These are phyloP conservation scores for Erigeron philadelphicus DNA, from an alignment of 140 eudicot genomes.

Conservation along the genomic window DNA sequence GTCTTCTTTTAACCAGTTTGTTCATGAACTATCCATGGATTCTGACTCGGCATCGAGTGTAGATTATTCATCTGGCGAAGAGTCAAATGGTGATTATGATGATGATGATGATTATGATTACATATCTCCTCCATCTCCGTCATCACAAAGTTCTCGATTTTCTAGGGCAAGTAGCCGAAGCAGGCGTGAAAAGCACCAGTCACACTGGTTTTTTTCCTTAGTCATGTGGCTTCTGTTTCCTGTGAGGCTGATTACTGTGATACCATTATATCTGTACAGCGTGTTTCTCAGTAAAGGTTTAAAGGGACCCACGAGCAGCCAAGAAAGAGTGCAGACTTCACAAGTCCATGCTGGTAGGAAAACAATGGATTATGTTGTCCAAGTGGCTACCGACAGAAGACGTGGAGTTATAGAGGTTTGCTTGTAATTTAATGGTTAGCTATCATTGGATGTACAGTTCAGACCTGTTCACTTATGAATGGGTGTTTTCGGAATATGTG, in stretches of 20 bases:
- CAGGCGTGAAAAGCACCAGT: constrained; percentile 41
- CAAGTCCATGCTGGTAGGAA: constrained; percentile 41
- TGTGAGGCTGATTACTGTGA: constrained; percentile 47
- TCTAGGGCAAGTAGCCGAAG: constrained; percentile 64
- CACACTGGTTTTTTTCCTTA: constrained; percentile 43
- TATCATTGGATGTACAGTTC: too few species aligned
- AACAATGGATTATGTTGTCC: constrained; percentile 61
- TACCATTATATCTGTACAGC: constrained; percentile 49
- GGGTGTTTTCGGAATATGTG: too few species aligned
- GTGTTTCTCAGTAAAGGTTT: constrained; percentile 33
- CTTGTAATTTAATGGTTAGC: neutral
- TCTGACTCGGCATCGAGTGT: constrained; percentile 74
- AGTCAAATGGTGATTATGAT: constrained; percentile 23
- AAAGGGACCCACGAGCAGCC: constrained; percentile 28
- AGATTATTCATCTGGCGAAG: constrained; percentile 84
- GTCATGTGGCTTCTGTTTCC: constrained; percentile 67
- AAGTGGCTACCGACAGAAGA: constrained; percentile 83
- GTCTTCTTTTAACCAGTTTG: constrained; percentile 90
- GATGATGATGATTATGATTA: constrained; percentile 40
- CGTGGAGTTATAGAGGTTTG: constrained; percentile 95
- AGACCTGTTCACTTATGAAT: too few species aligned
- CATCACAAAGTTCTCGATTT: constrained; percentile 61
- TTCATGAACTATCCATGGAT: constrained; percentile 78
- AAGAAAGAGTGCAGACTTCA: constrained; percentile 30
- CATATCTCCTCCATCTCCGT: constrained; percentile 59